Evolutionary conservation across 345 rosid species (phyloP), one percentile per base, ranked within the genome.

Genomic region (Populus deltoides): DNA sequence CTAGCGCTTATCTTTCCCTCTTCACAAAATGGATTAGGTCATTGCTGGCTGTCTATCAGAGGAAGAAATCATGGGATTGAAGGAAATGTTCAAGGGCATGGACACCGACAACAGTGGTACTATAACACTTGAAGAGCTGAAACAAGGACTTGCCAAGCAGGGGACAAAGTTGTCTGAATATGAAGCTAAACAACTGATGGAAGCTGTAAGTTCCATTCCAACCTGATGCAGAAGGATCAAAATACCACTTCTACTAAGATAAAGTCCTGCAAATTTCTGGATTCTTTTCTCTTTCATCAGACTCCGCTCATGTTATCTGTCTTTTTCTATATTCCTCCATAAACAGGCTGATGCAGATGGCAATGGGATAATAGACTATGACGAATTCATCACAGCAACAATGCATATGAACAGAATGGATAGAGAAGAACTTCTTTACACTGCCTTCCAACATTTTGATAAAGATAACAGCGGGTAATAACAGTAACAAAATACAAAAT

Each of bases 41-140:
- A 95, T 95, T 69, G 98, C 99, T 2, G 98, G 99, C 10, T 95
- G 98, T 79, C 83, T 95, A 79, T 95, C 99, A 0, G 98, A 95
- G 86, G 98, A 93, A 88, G 98, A 95, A 83, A 95, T 95, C 86
- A 93, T 86, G 94, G 99, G 99, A n/a, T 75, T 95, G 78, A 93
- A 95, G 80, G 92, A 93, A 85, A 93, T 95, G 99, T 95, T 95
- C 81, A 90, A 69, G 76, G 93, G 97, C 55, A 95, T 95, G 68
- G 99, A 95, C 80, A 86, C 94, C 0, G 99, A 95, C 78, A 85
- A 83, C 81, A 93, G 97, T 35, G 98, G 99, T 20, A 95, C 99
- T 7, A 93, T 95, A 63, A 95, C 99, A 36, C 92, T 95, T 7
- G 99, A 95, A 80, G 99, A 95, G 82, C 85, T 95, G 82, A 93